Evolutionary conservation across 257 asterid species (phyloP), one percentile per base, ranked within the genome.

Genomic region (Vinca minor): DNA sequence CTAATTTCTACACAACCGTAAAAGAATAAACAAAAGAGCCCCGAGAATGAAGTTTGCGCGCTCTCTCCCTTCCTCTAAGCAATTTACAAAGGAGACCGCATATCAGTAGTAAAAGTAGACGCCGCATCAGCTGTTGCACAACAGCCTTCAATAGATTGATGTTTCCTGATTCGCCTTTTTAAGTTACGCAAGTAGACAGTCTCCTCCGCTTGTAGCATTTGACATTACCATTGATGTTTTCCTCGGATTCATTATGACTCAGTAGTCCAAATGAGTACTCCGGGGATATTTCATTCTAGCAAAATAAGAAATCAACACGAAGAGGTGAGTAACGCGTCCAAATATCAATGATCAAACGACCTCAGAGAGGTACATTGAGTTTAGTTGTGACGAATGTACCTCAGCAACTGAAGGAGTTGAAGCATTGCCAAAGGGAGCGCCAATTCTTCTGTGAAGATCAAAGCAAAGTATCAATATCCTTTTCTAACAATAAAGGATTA

Each of bases 151-250:
- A 20, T 31, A 35, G 32, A 2, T 6, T 34, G n/a, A 14, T 17
- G 0, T 13, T 31, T 57, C 34, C 21, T 14, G 25, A 7, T 39
- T 15, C 34, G 13, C 42, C 14, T 32, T 41, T 35, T 69, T 34
- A 58, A 28, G 63, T 48, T 62, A 38, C 45, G 13, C 71, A 67
- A 1, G 74, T 47, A 6, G 58, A 32, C 17, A 39, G 20, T 66
- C 42, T 64, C 57, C 79, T 23, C 42, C 75, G 57, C 56, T 47
- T 64, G 72, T 73, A 77, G 70, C 68, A 64, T 46, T 53, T 74
- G n/a, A 70, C 8, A 31, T 32, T 20, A 12, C 36, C 68, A 13
- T 62, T 56, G 26, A 14, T 21, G 26, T 38, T 46, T 13, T 25
- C 66, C 53, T 36, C 47, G 4, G 21, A 18, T 34, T 54, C 46